Base-by-base conservation (phyloP, 495 filamentous ascomycete species). In the Podospora pseudocomata region DNA sequence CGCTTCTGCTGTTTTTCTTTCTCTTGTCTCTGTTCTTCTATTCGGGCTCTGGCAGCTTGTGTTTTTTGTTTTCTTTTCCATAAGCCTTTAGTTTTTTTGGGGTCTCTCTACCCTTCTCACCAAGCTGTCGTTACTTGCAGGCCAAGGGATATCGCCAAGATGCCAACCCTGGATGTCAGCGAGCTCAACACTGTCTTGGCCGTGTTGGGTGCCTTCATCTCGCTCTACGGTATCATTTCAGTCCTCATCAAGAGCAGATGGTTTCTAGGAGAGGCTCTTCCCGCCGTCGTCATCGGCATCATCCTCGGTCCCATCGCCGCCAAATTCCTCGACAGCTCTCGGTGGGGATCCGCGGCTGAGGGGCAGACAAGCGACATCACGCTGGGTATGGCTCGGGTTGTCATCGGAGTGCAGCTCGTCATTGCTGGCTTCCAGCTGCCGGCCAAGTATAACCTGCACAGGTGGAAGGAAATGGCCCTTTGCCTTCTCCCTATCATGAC, bases 401-500 rank as follows among this genome's bases (percentile, higher is more conserved):
- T 86, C 58, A 85, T 87, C 68, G 83, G 84, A 20, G 82, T 87
- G 54, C 85, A 86, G 72, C 76, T 87, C 27, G 91, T 96, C 39
- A 83, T 96, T 32, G 91, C 92, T 11, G 93, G 93, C 55, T 89
- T 94, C 18, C 93, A 96, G 74, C 81, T 97, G 7, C 93, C 93
- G 3, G 90, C 88, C 68, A 91, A 88, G 65, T 96, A 96, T 77
- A 78, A 93, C n/a, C 80, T 83, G 75, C 82, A 81, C 58, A 88
- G 91, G 83, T 91, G 90, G 89, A 90, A 87, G 72, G 87, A 87
- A 65, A 79, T 97, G 59, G 78, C 86, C 9, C 75, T 94, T 9
- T 86, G 94, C 19, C 86, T 96, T n/a, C 88, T 92, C 0, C 93
- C 93, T 3, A 89, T 90, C 60, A 96, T 96, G 93, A 86, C 86